Evolutionary conservation across 345 rosid species (phyloP).

Genomic region (Aethionema arabicum): DNA sequence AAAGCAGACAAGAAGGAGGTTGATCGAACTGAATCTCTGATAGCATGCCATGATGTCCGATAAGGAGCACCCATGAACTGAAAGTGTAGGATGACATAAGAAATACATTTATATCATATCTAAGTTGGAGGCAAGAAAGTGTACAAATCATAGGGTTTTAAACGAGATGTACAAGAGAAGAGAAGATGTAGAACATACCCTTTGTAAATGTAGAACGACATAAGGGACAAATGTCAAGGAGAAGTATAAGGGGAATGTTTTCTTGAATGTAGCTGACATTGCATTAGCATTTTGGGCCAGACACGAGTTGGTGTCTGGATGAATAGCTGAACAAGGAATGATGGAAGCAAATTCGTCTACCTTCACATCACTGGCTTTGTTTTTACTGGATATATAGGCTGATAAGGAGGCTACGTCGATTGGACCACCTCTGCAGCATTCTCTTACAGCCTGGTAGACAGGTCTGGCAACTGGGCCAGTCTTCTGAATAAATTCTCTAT

Average conservation of each 20-base stretch:
- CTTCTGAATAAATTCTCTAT: slow-evolving; percentile 92
- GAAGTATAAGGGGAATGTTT: slow-evolving; percentile 95
- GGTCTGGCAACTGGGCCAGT: slow-evolving; percentile 94
- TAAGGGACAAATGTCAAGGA: slow-evolving; percentile 97
- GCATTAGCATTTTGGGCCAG: slow-evolving; percentile 81
- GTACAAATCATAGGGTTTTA: slow-evolving; percentile 12
- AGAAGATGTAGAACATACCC: slow-evolving; percentile 53
- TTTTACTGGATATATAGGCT: slow-evolving; percentile 54
- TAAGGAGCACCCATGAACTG: slow-evolving; percentile 94
- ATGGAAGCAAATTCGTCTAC: slow-evolving; percentile 78
- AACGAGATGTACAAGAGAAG: neutral
- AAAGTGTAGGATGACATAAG: slow-evolving; percentile 30
- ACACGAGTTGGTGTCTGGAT: slow-evolving; percentile 81
- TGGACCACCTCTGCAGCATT: slow-evolving; percentile 87
- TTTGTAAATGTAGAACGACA: slow-evolving; percentile 88
- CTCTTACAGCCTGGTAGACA: slow-evolving; percentile 89
- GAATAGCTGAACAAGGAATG: slow-evolving; percentile 89
- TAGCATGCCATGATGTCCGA: slow-evolving; percentile 79
- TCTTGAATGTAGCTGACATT: slow-evolving; percentile 86
- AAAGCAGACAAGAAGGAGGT: slow-evolving; percentile 95
- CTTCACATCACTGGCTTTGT: slow-evolving; percentile 49
- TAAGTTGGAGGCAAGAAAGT: slow-evolving; percentile 8
- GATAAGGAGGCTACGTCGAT: slow-evolving; percentile 73
- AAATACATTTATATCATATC: slow-evolving; percentile 9
- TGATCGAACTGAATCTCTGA: slow-evolving; percentile 86